phyloP scores from a whole-genome alignment of 1,284 basidiomycete species.

The Trametes hirsuta region DNA sequence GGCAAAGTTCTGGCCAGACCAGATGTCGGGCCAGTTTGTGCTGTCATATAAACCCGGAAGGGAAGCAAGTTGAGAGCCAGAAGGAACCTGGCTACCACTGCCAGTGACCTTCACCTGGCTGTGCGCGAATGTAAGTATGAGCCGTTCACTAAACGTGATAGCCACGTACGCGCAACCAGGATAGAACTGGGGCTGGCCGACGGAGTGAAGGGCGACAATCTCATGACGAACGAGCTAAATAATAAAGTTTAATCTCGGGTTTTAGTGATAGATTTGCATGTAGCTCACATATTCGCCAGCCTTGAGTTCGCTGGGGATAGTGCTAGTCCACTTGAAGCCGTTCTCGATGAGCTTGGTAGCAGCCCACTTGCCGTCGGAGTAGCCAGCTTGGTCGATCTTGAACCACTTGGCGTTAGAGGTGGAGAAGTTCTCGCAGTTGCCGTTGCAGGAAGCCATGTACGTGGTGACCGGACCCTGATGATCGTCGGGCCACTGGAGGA shows the following conservation, averaged over 20 bases:
- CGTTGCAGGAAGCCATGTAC: conserved; percentile 44
- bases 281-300: conserved; percentile 40
- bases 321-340: conserved; percentile 33
- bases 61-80: conserved; percentile 28
- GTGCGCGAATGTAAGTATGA: conserved; percentile 22
- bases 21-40: conserved; percentile 35
- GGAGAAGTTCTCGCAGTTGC: conserved; percentile 39
- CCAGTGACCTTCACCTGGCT: conserved; percentile 43
- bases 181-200: conserved; percentile 35
- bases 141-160: not conserved
- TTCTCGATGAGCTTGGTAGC: conserved; percentile 37
- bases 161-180: conserved; percentile 37
- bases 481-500: conserved; percentile 23
- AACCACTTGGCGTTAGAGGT: conserved; percentile 41
- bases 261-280: not conserved
- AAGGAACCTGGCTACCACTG: conserved; percentile 35
- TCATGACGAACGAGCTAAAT: conserved; percentile 40
- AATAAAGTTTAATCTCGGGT: no score
- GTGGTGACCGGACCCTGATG: conserved; percentile 41
- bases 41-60: conserved; percentile 34
- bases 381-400: conserved; percentile 41
- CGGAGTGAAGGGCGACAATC: conserved; percentile 37
- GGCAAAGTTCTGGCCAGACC: conserved; percentile 29
- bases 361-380: conserved; percentile 38
- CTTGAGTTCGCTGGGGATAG: conserved; percentile 39